Base-by-base conservation (phyloP, 2,329 filamentous ascomycete genomes). In the Paracamarosporium sp. region DNA sequence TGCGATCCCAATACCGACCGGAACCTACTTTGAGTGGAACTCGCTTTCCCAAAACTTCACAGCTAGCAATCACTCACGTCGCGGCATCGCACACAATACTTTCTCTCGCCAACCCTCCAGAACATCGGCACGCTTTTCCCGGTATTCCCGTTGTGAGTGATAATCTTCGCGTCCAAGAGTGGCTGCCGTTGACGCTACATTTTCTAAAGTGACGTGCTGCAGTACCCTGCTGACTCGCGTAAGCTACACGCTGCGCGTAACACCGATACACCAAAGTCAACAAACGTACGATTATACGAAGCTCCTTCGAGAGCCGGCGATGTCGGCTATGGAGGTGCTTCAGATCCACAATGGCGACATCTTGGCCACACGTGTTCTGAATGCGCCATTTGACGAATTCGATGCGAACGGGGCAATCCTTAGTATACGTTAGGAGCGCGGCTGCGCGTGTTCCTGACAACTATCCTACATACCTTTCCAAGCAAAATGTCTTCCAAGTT, bases 261-360 rank as follows among this genome's bases (percentile, higher is more conserved):
- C 24, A 20, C 35, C 35, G 36, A 30, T 22, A 28, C 4, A 22
- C 11, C 20, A 33, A 24, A 35, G 15, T 17, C n/a, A 52, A 15
- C 33, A 20, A 27, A 50, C n/a, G 15, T 30, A 25, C 30, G 43
- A 46, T 35, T 43, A 12, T 30, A 25, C 30, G 43, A 46, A 27
- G 31, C 20, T 15, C 17, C 20, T 30, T 31, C 31, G 38, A 54
- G 15, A 27, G 17, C 31, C 8, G 31, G 51, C 51, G 51, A 54
- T 54, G 28, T 54, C 51, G 51, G 51, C 8, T 25, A n/a, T 36
- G 25, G n/a, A 47, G 41, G 51, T 54, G 51, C 51, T 45, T 36
- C 25, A 22, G 51, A 35, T 53, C 56, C 56, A 59, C 56, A 52
- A 53, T 61, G 56, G 46, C 59, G 59, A 53, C 59, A 58, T 50